Evolutionary conservation across 345 rosid species (phyloP).

Genomic region (Hibiscus trionum): DNA sequence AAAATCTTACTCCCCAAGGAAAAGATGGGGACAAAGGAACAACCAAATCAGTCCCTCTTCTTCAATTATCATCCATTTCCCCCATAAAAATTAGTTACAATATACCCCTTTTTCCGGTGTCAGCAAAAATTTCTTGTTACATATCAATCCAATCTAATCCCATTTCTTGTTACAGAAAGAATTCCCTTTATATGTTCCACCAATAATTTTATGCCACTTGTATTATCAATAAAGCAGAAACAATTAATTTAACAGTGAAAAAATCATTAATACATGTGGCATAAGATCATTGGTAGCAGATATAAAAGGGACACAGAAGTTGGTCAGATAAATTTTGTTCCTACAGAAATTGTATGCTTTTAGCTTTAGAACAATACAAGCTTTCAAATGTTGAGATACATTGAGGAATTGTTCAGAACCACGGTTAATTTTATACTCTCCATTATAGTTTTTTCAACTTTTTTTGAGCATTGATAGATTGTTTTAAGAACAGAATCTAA

Average conservation of each 20-base stretch:
- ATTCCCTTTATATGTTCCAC: too few species aligned
- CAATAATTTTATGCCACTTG: too few species aligned
- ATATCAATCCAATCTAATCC: slow-evolving; percentile 25
- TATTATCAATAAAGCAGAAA: too few species aligned
- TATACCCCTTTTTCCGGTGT: background rate
- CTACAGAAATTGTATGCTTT: slow-evolving; percentile 6
- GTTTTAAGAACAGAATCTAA: background rate
- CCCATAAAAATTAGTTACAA: background rate
- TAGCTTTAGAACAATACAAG: slow-evolving; percentile 10
- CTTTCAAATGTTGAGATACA: slow-evolving; percentile 12
- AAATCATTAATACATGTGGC: too few species aligned
- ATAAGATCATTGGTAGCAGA: too few species aligned
- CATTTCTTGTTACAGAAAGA: background rate
- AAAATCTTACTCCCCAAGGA: slow-evolving; percentile 8
- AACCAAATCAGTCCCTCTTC: slow-evolving; percentile 15
- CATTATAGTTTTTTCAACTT: background rate
- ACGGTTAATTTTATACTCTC: background rate
- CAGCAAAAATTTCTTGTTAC: slow-evolving; percentile 13
- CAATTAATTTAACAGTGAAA: too few species aligned
- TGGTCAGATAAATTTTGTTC: too few species aligned
- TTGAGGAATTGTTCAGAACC: slow-evolving; percentile 5
- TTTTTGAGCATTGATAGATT: background rate
- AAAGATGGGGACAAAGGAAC: slow-evolving; percentile 13
- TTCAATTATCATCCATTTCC: slow-evolving; percentile 7
- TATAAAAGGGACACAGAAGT: too few species aligned